Evolutionary conservation across 306 rosid genomes (phyloP).

Genomic region (Vigna trinervia): DNA sequence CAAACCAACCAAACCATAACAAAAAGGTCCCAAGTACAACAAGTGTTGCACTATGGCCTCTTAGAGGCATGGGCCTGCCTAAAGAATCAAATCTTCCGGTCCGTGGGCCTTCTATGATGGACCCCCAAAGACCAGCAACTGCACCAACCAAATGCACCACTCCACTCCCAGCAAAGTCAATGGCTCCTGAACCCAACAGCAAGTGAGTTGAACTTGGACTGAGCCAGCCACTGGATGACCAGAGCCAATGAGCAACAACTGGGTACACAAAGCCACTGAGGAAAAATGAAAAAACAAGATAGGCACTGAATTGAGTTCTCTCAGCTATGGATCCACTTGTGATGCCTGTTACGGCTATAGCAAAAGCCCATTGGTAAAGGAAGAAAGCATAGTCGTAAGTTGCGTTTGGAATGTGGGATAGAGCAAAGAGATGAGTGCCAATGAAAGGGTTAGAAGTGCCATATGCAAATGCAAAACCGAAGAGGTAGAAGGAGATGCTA

Average conservation of each 20-base stretch:
- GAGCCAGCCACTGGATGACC: slow-evolving; percentile 81
- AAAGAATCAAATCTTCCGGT: slow-evolving; percentile 67
- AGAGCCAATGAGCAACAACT: slow-evolving; percentile 76
- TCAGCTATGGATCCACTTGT: slow-evolving; percentile 85
- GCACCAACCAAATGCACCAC: slow-evolving; percentile 85
- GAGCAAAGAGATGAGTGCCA: slow-evolving; percentile 67
- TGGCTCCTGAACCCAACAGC: slow-evolving; percentile 71
- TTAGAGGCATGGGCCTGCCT: slow-evolving; percentile 53
- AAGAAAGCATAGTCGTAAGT: slow-evolving; percentile 73
- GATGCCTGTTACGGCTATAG: slow-evolving; percentile 78
- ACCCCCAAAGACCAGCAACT: slow-evolving; percentile 77
- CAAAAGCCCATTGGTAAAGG: slow-evolving; percentile 85
- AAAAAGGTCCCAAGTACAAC: slow-evolving; percentile 76
- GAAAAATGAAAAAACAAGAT: slow-evolving; percentile 70
- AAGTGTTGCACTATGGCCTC: slow-evolving; percentile 72
- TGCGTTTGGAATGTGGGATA: slow-evolving; percentile 51
- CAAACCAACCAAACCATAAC: slow-evolving; percentile 88
- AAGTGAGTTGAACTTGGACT: slow-evolving; percentile 51
- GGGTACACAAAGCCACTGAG: slow-evolving; percentile 81
- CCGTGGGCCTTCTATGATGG: slow-evolving; percentile 72
- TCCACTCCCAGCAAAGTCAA: slow-evolving; percentile 86
- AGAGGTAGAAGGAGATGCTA: slow-evolving; percentile 80
- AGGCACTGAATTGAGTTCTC: slow-evolving; percentile 73
- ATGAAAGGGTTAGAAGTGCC: slow-evolving; percentile 79
- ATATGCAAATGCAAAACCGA: slow-evolving; percentile 81